Percentiles rank a stretch among this genome's conserved stretches.
Evolutionary conservation across 164 flowering plant species (phyloP).

Genomic region (Vitis riparia): DNA sequence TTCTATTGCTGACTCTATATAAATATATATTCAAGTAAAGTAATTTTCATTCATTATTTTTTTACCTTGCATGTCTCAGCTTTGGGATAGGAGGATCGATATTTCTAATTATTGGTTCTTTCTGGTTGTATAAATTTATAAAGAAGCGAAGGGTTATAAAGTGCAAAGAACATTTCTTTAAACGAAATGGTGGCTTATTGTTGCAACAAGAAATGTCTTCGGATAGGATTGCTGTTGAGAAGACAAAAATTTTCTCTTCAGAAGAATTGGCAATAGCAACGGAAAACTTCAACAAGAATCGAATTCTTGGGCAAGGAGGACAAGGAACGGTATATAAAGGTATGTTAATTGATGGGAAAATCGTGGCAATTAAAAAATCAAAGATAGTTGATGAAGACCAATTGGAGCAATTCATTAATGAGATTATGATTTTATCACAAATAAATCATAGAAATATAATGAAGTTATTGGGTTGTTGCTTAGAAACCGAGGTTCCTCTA

Average conservation of each 20-base stretch:
- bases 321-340: conserved; percentile 25
- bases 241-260: conserved; percentile 9
- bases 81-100: neutral
- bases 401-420: conserved; percentile 4
- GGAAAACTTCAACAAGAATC: conserved; percentile 7
- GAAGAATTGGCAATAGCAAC: conserved; percentile 18
- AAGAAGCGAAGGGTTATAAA: conserved; percentile 5
- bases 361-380: conserved; percentile 19
- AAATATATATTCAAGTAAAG: too few relatives aligned
- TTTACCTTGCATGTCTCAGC: neutral
- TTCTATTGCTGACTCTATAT: too few relatives aligned
- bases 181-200: conserved; percentile 20
- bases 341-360: conserved; percentile 1
- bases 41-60: too few relatives aligned
- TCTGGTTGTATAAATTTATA: neutral
- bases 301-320: conserved; percentile 23
- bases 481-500: conserved; percentile 15
- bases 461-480: conserved; percentile 8
- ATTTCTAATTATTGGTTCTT: neutral
- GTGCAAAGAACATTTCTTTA: conserved; percentile 9
- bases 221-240: neutral
- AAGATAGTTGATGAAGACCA: conserved; percentile 14
- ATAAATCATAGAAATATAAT: conserved; percentile 22
- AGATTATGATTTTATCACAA: conserved; percentile 16
- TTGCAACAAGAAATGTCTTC: conserved; percentile 15